Base-by-base conservation (phyloP, 2,329 filamentous ascomycete genomes). In the Claviceps sp. region DNA sequence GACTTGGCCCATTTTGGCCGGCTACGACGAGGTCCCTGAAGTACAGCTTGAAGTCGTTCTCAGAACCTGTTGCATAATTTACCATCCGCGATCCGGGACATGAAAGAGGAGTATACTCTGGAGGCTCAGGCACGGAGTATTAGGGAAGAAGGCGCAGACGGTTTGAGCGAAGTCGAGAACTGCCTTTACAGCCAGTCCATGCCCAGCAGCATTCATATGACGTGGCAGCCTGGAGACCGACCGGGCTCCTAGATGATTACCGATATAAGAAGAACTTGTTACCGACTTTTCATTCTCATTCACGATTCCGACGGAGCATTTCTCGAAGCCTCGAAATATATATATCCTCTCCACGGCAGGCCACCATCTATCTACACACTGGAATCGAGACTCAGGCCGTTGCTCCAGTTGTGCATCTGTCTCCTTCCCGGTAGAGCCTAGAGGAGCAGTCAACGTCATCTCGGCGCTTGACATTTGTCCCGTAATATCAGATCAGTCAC, bases 181-280 rank as follows among this genome's bases (percentile, higher is more conserved):
- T 51, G 49, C 57, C 59, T 60, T 53, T 39, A 54, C 39, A 26
- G 45, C 44, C 39, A 38, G 20, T 50, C 14, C 22, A 37, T 26
- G n/a, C 39, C 38, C 34, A 23, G 23, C 37, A 42, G 17, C 23
- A 20, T 45, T 36, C 22, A 39, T 22, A 48, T 36, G 38, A 34
- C 29, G 45, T 45, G 22, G 46, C 53, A 40, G 14, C 23, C 45
- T 45, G 46, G 49, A 36, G 22, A 26, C n/a, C 50, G 26, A 49
- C 26, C 43, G 49, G 49, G 49, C 45, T 29, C 44, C 9, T 39
- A 43, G 23, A 38, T 47, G 29, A 42, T 38, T 51, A 40, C n/a
- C 50, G 34, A 9, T 7, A 36, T 16, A 36, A 23, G 22, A 34
- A 47, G 36, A 34, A 17, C 8, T 38, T 16, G 29, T 17, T 45